Evolutionary conservation across 2,329 filamentous ascomycete genomes (phyloP).

Genomic region (Colletotrichum sidae): DNA sequence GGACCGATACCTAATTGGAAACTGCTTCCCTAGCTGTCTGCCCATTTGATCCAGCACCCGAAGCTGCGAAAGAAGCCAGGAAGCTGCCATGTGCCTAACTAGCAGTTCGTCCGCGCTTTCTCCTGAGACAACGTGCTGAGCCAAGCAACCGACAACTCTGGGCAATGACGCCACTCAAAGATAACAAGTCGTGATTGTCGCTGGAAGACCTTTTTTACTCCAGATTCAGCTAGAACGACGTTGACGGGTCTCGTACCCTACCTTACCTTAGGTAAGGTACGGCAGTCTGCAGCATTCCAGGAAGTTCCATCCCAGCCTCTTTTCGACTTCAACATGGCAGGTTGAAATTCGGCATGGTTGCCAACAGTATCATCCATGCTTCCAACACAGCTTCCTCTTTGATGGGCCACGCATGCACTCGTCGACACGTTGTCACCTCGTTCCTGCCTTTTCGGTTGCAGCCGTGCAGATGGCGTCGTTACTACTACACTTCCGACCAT

Average conservation of each 20-base stretch:
- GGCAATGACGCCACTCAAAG: background rate
- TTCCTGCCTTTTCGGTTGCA: constrained; percentile 28
- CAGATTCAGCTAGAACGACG: background rate
- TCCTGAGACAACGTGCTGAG: background rate
- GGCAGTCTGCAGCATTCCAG: background rate
- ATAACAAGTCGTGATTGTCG: background rate
- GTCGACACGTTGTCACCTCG: background rate
- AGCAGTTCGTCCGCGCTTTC: constrained; percentile 6
- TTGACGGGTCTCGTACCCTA: background rate
- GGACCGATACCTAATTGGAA: background rate
- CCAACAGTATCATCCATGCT: constrained; percentile 6
- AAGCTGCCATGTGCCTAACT: background rate
- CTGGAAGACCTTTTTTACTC: background rate
- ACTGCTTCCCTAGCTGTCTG: background rate
- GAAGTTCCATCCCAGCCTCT: background rate
- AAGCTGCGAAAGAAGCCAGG: constrained; percentile 1
- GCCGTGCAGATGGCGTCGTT: background rate
- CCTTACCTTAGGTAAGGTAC: background rate
- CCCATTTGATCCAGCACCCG: background rate
- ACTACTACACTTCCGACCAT: background rate
- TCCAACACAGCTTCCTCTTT: constrained; percentile 10
- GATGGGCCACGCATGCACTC: background rate
- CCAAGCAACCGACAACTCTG: background rate
- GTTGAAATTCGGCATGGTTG: background rate
- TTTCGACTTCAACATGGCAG: background rate